Percentiles rank a stretch among this genome's conserved stretches.
phyloP scores from a whole-genome alignment of 2,329 filamentous ascomycete genomes.

The Penicillium sp. region DNA sequence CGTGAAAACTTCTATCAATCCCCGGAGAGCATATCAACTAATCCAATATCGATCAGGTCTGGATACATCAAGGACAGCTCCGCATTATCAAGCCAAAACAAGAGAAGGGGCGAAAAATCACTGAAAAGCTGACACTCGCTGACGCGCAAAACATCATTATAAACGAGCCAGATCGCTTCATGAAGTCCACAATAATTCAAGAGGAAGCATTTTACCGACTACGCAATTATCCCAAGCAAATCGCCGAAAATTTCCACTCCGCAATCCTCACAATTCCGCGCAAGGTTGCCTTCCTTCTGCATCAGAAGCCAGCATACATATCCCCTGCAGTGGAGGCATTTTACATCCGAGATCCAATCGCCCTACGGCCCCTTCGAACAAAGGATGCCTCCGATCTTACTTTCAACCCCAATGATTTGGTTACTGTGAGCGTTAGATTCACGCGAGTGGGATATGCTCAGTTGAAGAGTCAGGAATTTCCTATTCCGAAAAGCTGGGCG shows the following conservation, averaged over 20 bases:
- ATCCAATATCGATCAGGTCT: conserved; percentile 56
- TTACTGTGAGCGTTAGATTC: conserved; percentile 77
- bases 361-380: conserved; percentile 67
- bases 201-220: conserved; percentile 89
- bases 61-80: conserved; percentile 79
- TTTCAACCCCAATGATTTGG: conserved; percentile 78
- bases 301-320: conserved; percentile 72
- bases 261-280: conserved; percentile 74
- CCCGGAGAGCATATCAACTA: not conserved
- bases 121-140: conserved; percentile 58
- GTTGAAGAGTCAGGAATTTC: conserved; percentile 80
- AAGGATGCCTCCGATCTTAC: conserved; percentile 55
- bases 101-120: conserved; percentile 47
- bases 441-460: conserved; percentile 91
- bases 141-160: conserved; percentile 66
- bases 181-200: conserved; percentile 75
- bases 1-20: not conserved
- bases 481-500: conserved; percentile 60
- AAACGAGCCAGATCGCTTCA: conserved; percentile 57
- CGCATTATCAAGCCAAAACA: conserved; percentile 64
- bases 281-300: conserved; percentile 77
- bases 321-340: conserved; percentile 87
- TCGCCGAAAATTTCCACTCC: conserved; percentile 73
- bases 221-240: conserved; percentile 77
- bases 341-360: conserved; percentile 82